A percentile compares a stretch with the other conserved stretches of the same genome.
Conservation (phyloP, 805 yeast genomes). For the Saturnispora sanitii region DNA sequence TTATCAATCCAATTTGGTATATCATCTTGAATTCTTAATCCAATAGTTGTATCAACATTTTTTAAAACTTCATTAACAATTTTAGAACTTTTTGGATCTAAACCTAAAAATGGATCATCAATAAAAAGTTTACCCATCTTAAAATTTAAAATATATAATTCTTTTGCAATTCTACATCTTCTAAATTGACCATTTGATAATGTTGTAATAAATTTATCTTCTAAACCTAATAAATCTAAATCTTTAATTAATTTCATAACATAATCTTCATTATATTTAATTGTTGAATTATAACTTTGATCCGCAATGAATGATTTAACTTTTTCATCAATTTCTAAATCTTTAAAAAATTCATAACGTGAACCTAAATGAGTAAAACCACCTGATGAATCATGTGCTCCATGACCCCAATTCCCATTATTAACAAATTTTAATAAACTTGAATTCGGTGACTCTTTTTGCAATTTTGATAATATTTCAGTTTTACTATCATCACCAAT, state of each 20-base stretch:
- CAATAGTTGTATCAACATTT: slow-evolving; percentile 41
- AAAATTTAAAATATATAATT: slow-evolving; percentile 61
- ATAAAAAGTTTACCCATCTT: slow-evolving; percentile 51
- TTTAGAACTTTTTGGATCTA: slow-evolving; percentile 65
- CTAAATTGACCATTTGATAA: slow-evolving; percentile 91
- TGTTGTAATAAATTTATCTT: slow-evolving; percentile 72
- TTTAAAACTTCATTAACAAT: slow-evolving; percentile 48
- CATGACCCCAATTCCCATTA: slow-evolving; percentile 28
- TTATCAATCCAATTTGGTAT: slow-evolving; percentile 77
- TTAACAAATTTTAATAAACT: slow-evolving; percentile 31
- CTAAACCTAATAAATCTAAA: slow-evolving; percentile 47
- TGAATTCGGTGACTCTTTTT: slow-evolving; percentile 35
- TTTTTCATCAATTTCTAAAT: slow-evolving; percentile 62
- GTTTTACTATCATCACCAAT: slow-evolving; percentile 1
- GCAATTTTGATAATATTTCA: slow-evolving; percentile 20
- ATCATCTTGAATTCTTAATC: slow-evolving; percentile 65
- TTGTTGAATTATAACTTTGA: slow-evolving; percentile 37
- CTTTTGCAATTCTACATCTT: slow-evolving; percentile 76
- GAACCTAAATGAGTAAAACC: slow-evolving; percentile 71
- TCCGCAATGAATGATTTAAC: slow-evolving; percentile 52
- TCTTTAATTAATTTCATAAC: slow-evolving; percentile 36
- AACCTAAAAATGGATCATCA: slow-evolving; percentile 89
- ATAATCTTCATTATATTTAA: slow-evolving; percentile 26
- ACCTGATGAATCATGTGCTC: slow-evolving; percentile 31
- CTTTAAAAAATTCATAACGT: slow-evolving; percentile 79